Evolutionary conservation across 768 basidiomycete genomes (phyloP).

Genomic region (Pleurotus cornucopiae): DNA sequence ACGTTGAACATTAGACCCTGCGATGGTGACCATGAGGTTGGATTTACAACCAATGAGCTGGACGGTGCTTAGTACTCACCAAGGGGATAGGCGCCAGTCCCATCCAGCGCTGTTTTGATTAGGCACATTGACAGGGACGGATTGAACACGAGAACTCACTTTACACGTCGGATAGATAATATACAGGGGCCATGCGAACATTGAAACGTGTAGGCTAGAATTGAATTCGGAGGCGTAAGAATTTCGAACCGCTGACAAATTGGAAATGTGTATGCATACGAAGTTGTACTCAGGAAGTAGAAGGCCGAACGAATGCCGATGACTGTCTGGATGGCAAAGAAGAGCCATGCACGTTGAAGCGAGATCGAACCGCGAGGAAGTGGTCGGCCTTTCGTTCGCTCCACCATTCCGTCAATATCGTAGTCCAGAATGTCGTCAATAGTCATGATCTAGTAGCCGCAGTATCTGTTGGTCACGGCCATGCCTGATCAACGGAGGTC

Average conservation of each 20-base stretch:
- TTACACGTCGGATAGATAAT: slow-evolving; percentile 31
- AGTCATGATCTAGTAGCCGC: slow-evolving; percentile 23
- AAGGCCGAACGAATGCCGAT: slow-evolving; percentile 18
- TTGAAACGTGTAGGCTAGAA: slow-evolving; percentile 19
- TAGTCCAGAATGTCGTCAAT: slow-evolving; percentile 26
- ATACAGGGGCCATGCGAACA: slow-evolving; percentile 25
- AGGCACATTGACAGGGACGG: not conserved
- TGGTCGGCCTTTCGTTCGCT: slow-evolving; percentile 22
- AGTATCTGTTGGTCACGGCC: not conserved
- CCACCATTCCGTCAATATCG: slow-evolving; percentile 23
- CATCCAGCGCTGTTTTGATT: slow-evolving; percentile 22
- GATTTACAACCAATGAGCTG: not conserved
- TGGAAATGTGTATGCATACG: slow-evolving; percentile 12
- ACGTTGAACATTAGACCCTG: slow-evolving; percentile 29
- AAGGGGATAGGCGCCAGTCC: slow-evolving; percentile 24
- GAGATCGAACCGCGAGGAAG: slow-evolving; percentile 25
- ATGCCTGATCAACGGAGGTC: not conserved
- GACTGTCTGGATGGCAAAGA: slow-evolving; percentile 20
- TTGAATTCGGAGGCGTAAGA: not conserved
- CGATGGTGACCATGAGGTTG: not conserved
- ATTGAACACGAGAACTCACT: slow-evolving; percentile 10
- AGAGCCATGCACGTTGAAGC: slow-evolving; percentile 21
- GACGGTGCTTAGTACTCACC: slow-evolving; percentile 11
- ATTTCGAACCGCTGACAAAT: not conserved
- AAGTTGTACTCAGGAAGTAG: slow-evolving; percentile 15